Evolutionary conservation across 805 yeast genomes (phyloP).

Genomic region (Candida takata): DNA sequence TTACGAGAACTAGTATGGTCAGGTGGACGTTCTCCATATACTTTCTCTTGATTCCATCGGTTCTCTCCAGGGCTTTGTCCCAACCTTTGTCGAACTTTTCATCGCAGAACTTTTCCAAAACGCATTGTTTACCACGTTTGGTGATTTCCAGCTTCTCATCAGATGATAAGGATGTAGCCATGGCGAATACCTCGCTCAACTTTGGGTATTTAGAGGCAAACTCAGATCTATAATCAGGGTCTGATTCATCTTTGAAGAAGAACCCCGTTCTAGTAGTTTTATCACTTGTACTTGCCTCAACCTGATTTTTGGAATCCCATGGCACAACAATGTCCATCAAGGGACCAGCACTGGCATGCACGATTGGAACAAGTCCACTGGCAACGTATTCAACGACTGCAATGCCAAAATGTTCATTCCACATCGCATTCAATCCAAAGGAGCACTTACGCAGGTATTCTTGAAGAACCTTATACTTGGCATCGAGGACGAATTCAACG

Average conservation of each 20-base stretch:
- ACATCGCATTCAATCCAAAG: conserved; percentile 91
- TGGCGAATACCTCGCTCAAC: conserved; percentile 42
- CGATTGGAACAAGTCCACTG: conserved; percentile 80
- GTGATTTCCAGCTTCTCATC: conserved; percentile 36
- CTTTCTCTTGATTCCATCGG: conserved; percentile 5
- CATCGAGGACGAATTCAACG: conserved; percentile 60
- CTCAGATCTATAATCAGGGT: conserved; percentile 54
- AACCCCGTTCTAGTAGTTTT: conserved; percentile 59
- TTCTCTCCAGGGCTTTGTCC: conserved; percentile 27
- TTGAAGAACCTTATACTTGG: conserved; percentile 59
- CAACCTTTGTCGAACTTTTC: conserved; percentile 47
- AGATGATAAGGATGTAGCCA: conserved; percentile 33
- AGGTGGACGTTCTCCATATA: not conserved
- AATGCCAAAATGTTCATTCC: conserved; percentile 99
- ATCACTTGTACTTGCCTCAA: conserved; percentile 23
- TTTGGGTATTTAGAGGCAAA: conserved; percentile 32
- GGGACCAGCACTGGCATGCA: conserved; percentile 96
- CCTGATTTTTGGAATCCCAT: conserved; percentile 30
- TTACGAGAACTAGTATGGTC: not conserved
- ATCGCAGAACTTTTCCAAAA: conserved; percentile 54
- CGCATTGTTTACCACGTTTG: conserved; percentile 37
- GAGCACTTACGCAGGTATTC: conserved; percentile 46
- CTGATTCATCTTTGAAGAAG: conserved; percentile 62
- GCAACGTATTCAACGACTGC: conserved; percentile 92
- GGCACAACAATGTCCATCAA: conserved; percentile 73